These are phyloP conservation scores for Hyphopichia burtonii DNA, from an alignment of 1,139 yeast species.

Conservation along the genomic window DNA sequence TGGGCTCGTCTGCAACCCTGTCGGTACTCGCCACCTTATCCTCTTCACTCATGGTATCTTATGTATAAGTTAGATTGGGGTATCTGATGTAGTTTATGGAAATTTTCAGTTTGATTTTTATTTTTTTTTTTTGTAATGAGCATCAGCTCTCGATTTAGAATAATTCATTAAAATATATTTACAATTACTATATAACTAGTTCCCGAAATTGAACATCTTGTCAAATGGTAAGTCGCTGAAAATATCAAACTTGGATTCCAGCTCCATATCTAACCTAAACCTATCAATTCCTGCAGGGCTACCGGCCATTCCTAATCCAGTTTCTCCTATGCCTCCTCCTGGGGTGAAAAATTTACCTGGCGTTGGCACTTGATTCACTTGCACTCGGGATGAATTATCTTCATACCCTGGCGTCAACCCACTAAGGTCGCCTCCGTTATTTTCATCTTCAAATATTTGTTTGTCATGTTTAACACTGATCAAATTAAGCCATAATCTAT, in stretches of 20 bases:
- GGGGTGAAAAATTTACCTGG: background rate
- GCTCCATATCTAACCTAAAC: slow-evolving; percentile 15
- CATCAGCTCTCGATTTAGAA: no score
- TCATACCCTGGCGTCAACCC: background rate
- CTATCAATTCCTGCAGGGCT: slow-evolving; percentile 7
- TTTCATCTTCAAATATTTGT: background rate
- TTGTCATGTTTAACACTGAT: slow-evolving; percentile 30
- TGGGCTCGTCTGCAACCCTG: no score
- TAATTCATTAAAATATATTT: no score
- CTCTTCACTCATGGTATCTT: background rate
- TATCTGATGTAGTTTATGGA: no score
- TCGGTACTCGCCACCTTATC: background rate
- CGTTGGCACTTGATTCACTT: background rate
- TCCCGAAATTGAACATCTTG: slow-evolving; percentile 9
- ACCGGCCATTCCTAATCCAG: background rate
- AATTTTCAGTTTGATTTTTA: no score
- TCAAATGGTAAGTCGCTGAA: slow-evolving; percentile 26
- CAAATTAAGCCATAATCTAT: slow-evolving; percentile 41
- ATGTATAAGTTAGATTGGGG: no score
- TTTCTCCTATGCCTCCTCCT: background rate
- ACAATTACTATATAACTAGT: no score
- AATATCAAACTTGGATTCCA: slow-evolving; percentile 19
- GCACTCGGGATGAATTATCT: no score
- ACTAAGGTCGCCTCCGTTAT: background rate
- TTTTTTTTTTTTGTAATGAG: no score